Conservation (phyloP, 345 rosid genomes). For the Salix koriyanagi region DNA sequence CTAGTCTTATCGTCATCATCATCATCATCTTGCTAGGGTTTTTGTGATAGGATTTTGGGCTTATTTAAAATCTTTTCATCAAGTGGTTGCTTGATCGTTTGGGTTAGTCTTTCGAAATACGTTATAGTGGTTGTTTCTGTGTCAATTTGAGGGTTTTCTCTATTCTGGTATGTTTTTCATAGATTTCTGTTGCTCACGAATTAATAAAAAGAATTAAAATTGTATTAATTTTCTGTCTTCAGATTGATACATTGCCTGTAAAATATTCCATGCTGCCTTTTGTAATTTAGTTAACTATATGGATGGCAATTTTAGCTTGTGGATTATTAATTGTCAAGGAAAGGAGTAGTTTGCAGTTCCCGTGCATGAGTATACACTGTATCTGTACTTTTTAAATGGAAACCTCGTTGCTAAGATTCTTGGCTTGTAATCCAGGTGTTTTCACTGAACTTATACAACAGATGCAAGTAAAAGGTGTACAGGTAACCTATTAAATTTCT, state of each 20-base stretch:
- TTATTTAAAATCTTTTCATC: too few species aligned
- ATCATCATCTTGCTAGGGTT: not conserved
- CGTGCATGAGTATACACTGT: not conserved
- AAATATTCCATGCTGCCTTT: not conserved
- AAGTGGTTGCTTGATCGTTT: too few species aligned
- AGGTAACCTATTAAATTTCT: constrained; percentile 42
- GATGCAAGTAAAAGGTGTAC: constrained; percentile 95
- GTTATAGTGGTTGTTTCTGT: not conserved
- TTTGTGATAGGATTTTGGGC: not conserved
- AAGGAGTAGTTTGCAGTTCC: not conserved
- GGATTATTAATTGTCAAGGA: not conserved
- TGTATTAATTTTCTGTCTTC: not conserved
- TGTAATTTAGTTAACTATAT: not conserved
- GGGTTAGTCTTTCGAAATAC: too few species aligned
- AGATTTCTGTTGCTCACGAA: not conserved
- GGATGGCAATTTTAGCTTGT: not conserved
- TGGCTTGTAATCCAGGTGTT: constrained; percentile 57
- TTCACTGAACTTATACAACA: constrained; percentile 98
- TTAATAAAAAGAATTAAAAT: too few species aligned
- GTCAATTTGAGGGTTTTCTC: not conserved
- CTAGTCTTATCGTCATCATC: not conserved
- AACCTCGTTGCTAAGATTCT: not conserved
- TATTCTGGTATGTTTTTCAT: not conserved
- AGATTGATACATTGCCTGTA: not conserved
- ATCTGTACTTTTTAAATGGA: not conserved